Evolutionary conservation across 1,284 basidiomycete species (phyloP).

Genomic region (Tilletia caries): DNA sequence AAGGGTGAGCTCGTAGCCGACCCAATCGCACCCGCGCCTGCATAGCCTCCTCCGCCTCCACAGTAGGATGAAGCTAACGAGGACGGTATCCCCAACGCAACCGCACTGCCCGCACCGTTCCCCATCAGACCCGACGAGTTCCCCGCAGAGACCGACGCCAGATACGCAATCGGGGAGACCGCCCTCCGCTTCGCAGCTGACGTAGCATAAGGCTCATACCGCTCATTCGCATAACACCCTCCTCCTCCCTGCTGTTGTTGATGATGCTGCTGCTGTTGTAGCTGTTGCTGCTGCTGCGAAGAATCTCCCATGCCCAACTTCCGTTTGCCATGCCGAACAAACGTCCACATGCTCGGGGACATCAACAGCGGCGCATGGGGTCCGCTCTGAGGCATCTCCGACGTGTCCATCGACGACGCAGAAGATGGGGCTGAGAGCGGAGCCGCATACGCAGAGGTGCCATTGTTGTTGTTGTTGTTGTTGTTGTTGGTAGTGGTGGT

Average conservation of each 20-base stretch:
- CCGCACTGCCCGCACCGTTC: too few species aligned
- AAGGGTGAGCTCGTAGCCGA: constrained; percentile 11
- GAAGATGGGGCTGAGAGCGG: not conserved
- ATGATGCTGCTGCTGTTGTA: too few species aligned
- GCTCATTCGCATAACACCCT: too few species aligned
- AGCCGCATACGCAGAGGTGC: too few species aligned
- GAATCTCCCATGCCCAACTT: constrained; percentile 21
- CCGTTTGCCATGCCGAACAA: constrained; percentile 19
- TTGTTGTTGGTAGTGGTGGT: not conserved
- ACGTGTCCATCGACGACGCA: not conserved
- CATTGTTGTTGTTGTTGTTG: not conserved
- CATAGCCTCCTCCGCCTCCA: not conserved
- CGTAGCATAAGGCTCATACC: constrained; percentile 31
- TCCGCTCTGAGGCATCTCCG: not conserved
- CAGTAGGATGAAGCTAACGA: not conserved
- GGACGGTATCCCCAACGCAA: too few species aligned
- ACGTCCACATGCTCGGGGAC: constrained; percentile 4
- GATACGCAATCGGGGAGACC: constrained; percentile 27
- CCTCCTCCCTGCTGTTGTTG: too few species aligned
- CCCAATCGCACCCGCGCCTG: not conserved
- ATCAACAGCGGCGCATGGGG: not conserved
- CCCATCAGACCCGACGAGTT: not conserved
- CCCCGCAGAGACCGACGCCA: not conserved
- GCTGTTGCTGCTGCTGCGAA: too few species aligned
- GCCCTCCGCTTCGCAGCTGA: constrained; percentile 32